Percentiles rank a stretch among this genome's conserved stretches.
These are phyloP conservation scores for Exophiala alcalophila DNA, from an alignment of 2,329 filamentous ascomycete genomes.

Conservation along the genomic window DNA sequence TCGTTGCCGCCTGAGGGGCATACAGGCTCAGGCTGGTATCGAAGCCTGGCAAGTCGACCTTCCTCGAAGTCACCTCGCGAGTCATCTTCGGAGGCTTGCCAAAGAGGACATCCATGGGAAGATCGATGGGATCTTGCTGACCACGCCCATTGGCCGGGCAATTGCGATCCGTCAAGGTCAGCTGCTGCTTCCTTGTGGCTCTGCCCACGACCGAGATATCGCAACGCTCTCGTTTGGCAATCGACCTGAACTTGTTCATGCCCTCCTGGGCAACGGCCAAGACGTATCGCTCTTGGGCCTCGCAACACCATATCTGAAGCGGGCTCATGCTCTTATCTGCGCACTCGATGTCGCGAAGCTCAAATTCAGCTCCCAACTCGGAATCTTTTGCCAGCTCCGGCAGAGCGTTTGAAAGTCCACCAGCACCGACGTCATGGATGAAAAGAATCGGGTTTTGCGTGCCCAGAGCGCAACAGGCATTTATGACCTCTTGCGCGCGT, in stretches of 20 bases:
- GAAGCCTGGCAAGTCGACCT: conserved; percentile 66
- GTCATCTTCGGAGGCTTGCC: conserved; percentile 82
- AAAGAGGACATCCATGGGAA: conserved; percentile 85
- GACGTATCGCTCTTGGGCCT: conserved; percentile 95
- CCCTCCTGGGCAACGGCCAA: conserved; percentile 78
- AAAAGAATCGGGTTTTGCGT: conserved; percentile 86
- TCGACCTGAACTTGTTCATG: conserved; percentile 67
- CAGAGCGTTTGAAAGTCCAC: conserved; percentile 78
- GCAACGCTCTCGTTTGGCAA: conserved; percentile 79
- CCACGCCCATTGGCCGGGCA: conserved; percentile 52
- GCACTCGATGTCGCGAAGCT: conserved; percentile 89
- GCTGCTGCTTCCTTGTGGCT: conserved; percentile 66
- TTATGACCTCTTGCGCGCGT: conserved; percentile 96
- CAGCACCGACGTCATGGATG: conserved; percentile 96
- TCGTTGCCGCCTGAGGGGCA: conserved; percentile 54
- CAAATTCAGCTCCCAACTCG: conserved; percentile 84
- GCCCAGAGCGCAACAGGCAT: conserved; percentile 83
- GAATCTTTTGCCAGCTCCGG: conserved; percentile 91
- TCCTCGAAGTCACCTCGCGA: conserved; percentile 67
- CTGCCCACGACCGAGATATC: conserved; percentile 88
- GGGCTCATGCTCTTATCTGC: conserved; percentile 90
- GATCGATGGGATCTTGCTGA: conserved; percentile 75
- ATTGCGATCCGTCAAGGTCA: conserved; percentile 79
- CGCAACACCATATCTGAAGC: conserved; percentile 96
- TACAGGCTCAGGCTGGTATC: conserved; percentile 70